Conservation (phyloP, 768 basidiomycete genomes). For the Candolleomyces eurysporus region DNA sequence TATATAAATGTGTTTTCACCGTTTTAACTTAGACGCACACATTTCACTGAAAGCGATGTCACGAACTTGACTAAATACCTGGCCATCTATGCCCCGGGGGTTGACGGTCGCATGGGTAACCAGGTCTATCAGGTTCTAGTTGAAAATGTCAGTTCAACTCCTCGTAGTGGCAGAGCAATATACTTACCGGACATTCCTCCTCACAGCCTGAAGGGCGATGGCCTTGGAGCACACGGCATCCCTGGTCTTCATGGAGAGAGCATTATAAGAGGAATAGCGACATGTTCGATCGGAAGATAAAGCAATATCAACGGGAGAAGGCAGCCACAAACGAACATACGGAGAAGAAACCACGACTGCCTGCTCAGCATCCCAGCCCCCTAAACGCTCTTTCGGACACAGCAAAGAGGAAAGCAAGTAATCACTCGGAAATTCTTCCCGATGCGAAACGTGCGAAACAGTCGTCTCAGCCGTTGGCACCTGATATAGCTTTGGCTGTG, state of each 20-base stretch:
- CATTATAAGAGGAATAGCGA: constrained; percentile 48
- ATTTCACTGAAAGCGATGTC: constrained; percentile 41
- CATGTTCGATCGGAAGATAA: constrained; percentile 43
- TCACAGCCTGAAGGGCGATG: constrained; percentile 39
- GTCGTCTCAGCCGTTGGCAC: neutral
- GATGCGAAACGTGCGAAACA: constrained; percentile 5
- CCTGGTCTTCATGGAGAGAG: constrained; percentile 65
- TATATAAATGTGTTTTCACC: no score
- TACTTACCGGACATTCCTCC: neutral
- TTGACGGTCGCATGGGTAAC: constrained; percentile 44
- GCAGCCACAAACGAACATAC: neutral
- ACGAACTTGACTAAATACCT: constrained; percentile 43
- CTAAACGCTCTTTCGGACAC: no score
- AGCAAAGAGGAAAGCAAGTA: constrained; percentile 10
- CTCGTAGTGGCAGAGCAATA: neutral
- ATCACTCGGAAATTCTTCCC: constrained; percentile 8
- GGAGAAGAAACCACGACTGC: constrained; percentile 10
- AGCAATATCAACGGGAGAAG: constrained; percentile 26
- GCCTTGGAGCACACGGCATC: constrained; percentile 51
- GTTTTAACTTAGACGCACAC: neutral
- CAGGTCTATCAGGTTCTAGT: constrained; percentile 40
- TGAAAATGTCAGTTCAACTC: constrained; percentile 38
- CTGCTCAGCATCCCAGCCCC: no score
- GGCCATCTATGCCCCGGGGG: constrained; percentile 43
- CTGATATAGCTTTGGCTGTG: neutral